A percentile compares a stretch with the other conserved stretches of the same genome.
Conservation (phyloP, 495 filamentous ascomycete species). For the Saxispiralis lemnorum region DNA sequence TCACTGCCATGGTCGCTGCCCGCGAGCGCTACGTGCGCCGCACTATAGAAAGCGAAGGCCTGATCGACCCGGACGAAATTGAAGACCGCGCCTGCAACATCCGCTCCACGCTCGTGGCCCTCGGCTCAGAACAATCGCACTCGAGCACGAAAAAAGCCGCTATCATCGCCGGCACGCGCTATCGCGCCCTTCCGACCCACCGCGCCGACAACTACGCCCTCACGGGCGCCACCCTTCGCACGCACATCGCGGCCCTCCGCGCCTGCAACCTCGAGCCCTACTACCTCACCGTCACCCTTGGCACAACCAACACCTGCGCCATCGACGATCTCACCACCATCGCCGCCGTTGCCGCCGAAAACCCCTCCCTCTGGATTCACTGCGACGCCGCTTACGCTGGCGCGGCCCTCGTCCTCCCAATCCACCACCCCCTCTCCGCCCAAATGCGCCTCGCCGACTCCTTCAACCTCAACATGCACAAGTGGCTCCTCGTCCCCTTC, state of each 20-base stretch:
- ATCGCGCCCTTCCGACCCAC: slow-evolving; percentile 43
- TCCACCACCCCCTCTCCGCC: slow-evolving; percentile 53
- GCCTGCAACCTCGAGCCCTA: slow-evolving; percentile 60
- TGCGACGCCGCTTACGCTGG: slow-evolving; percentile 95
- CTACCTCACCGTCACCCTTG: slow-evolving; percentile 69
- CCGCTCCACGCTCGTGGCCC: slow-evolving; percentile 55
- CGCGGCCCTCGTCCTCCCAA: slow-evolving; percentile 59
- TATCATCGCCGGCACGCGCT: slow-evolving; percentile 66
- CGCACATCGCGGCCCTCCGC: slow-evolving; percentile 42
- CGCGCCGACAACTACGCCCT: slow-evolving; percentile 50
- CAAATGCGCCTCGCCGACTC: slow-evolving; percentile 56
- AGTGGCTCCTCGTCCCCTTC: slow-evolving; percentile 92
- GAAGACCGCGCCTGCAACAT: slow-evolving; percentile 49
- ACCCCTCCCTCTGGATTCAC: slow-evolving; percentile 70
- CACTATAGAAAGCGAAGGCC: slow-evolving; percentile 24
- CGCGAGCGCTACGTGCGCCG: slow-evolving; percentile 46
- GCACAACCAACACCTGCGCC: slow-evolving; percentile 77
- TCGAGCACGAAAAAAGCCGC: slow-evolving; percentile 76
- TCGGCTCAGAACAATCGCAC: slow-evolving; percentile 66
- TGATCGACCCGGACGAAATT: slow-evolving; percentile 38
- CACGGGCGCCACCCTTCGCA: slow-evolving; percentile 43
- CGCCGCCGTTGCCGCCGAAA: slow-evolving; percentile 42
- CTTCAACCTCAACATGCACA: slow-evolving; percentile 94
- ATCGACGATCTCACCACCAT: slow-evolving; percentile 66
- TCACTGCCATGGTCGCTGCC: slow-evolving; percentile 75